Evolutionary conservation across 139 green algal species (phyloP), one percentile per base, ranked within the genome.

Genomic region (Ettlia oleoabundans): DNA sequence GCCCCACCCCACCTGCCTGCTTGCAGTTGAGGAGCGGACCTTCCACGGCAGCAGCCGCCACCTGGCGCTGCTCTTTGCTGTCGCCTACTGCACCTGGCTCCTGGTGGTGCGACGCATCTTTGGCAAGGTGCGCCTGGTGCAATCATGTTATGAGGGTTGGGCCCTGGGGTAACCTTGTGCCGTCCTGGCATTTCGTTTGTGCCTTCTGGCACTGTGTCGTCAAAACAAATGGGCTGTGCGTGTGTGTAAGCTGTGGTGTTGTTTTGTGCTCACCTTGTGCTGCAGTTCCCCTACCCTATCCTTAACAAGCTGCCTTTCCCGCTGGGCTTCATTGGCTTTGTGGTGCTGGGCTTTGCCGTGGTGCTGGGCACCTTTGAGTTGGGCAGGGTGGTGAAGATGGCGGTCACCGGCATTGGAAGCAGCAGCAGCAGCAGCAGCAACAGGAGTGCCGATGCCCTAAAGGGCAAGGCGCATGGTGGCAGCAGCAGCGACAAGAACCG

Each of bases 281-380:
- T 72, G 42, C 32, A 61, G n/a, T 93, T 90, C 61, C 90, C 85
- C 10, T 95, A 95, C 83, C 92, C 92, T 65, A 85, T 95, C 75
- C 74, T 95, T 28, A 94, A 95, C 80, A 87, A 86, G 64, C 65
- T 95, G 63, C 89, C 88, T 13, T 85, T 85, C 67, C 81, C 85
- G 1, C 33, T 13, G 33, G 85, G 85, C 51, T 89, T 76, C 51
- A 24, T 76, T 22, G 82, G 33, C 37, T 85, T 89, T 58, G 69
- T 78, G 32, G 37, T 38, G 33, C 53, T 74, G 0, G 85, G 81
- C 61, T 64, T 83, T 24, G 41, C 26, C 8, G 42, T 89, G 4
- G 47, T 89, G 35, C 52, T 82, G 41, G 43, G 4, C 13, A 30
- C 62, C 1, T 85, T 95, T 62, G 32, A 83, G 53, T 62, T 93